Conservation (phyloP, 2,329 filamentous ascomycete genomes). For the Fusarium agapanthi region DNA sequence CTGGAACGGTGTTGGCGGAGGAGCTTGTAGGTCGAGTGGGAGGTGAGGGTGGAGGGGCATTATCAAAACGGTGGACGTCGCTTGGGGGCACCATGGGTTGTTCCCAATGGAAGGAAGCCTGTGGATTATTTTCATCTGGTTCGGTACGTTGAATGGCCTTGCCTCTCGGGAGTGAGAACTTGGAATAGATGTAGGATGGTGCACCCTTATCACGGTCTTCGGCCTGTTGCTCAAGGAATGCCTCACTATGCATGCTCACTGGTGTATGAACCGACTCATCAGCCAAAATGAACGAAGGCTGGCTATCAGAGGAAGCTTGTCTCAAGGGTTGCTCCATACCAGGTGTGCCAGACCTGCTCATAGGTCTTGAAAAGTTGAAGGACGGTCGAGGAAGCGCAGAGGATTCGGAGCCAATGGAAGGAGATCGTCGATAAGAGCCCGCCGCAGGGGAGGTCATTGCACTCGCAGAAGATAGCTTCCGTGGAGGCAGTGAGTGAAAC, state of each 20-base stretch:
- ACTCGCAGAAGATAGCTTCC: slow-evolving; percentile 81
- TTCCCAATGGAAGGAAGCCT: slow-evolving; percentile 70
- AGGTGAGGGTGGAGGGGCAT: slow-evolving; percentile 66
- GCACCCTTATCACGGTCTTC: slow-evolving; percentile 63
- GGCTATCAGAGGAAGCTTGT: slow-evolving; percentile 73
- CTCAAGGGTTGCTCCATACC: slow-evolving; percentile 65
- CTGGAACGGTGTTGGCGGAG: slow-evolving; percentile 51
- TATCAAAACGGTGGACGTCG: slow-evolving; percentile 54
- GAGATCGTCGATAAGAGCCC: slow-evolving; percentile 75
- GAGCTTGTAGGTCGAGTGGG: slow-evolving; percentile 69
- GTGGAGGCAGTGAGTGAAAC: slow-evolving; percentile 70
- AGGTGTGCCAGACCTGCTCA: slow-evolving; percentile 77
- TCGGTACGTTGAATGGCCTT: slow-evolving; percentile 78
- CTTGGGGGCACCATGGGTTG: slow-evolving; percentile 56
- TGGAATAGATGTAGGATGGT: slow-evolving; percentile 86
- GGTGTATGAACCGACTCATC: slow-evolving; percentile 75
- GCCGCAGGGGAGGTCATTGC: slow-evolving; percentile 64
- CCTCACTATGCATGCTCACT: slow-evolving; percentile 76
- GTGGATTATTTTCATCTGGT: slow-evolving; percentile 61
- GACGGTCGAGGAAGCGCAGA: slow-evolving; percentile 77
- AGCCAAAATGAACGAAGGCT: slow-evolving; percentile 68
- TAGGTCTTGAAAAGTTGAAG: slow-evolving; percentile 93
- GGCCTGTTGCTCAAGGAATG: slow-evolving; percentile 63
- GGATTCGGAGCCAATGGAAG: slow-evolving; percentile 84
- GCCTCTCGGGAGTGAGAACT: slow-evolving; percentile 83